Evolutionary conservation across 2,329 filamentous ascomycete species (phyloP).

Genomic region (Curvularia sp.): DNA sequence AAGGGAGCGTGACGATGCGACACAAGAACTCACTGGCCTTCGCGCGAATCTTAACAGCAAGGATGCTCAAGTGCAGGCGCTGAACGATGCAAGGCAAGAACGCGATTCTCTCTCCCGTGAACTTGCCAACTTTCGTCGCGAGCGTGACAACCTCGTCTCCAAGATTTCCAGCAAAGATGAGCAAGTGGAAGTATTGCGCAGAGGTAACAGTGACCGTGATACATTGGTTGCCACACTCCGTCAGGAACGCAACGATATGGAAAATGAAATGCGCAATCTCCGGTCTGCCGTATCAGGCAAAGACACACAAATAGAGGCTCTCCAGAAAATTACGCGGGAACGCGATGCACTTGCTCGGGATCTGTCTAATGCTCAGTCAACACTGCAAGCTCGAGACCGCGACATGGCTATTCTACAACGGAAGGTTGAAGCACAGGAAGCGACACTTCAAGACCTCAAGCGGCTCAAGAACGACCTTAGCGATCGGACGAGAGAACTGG

Average conservation of each 20-base stretch:
- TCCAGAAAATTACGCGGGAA: constrained; percentile 47
- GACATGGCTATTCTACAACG: constrained; percentile 42
- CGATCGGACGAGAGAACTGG: constrained; percentile 47
- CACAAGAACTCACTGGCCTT: constrained; percentile 41
- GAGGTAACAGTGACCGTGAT: constrained; percentile 41
- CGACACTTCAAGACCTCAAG: constrained; percentile 42
- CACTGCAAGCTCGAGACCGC: constrained; percentile 44
- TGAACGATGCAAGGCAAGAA: constrained; percentile 41
- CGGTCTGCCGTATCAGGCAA: constrained; percentile 41
- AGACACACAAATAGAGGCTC: constrained; percentile 46
- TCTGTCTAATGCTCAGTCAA: constrained; percentile 39
- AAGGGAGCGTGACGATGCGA: constrained; percentile 45
- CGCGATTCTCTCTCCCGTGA: constrained; percentile 40
- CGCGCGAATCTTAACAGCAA: constrained; percentile 41
- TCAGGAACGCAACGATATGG: constrained; percentile 34
- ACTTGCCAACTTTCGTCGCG: constrained; percentile 41
- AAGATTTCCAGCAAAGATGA: constrained; percentile 42
- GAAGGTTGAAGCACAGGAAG: constrained; percentile 43
- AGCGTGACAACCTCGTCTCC: constrained; percentile 37
- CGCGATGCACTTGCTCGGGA: constrained; percentile 43
- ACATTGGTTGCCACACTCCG: constrained; percentile 40
- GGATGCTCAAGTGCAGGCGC: constrained; percentile 40
- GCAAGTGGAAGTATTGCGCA: constrained; percentile 42
- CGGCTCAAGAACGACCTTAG: constrained; percentile 37
- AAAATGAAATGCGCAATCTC: constrained; percentile 34